Evolutionary conservation across 805 yeast genomes (phyloP), one percentile per base, ranked within the genome.

Genomic region (Nakazawaea peltata): DNA sequence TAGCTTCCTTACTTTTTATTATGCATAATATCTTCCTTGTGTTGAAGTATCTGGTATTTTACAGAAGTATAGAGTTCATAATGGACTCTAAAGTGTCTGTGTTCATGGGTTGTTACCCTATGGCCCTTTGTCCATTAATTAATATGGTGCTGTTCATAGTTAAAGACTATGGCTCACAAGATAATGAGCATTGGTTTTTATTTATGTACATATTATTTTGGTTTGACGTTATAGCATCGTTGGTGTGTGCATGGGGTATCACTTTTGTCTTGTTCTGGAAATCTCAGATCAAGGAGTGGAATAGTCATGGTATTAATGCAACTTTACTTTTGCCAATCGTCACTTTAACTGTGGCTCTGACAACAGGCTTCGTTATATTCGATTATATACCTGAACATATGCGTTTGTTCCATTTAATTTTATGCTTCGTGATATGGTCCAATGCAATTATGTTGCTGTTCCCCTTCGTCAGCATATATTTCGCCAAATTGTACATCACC

Each of bases 61-160:
- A 30, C 16, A 25, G 28, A 22, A 24, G 30, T 26, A 30, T 30
- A 32, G 40, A 34, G 33, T 42, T 66, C 40, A 22, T 74, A 31
- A 40, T 47, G 37, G 64, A 69, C 36, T 67, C 74, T 2, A 49
- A 54, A 3, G 59, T 71, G 26, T 71, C 79, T 30, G 75, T 77
- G 2, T 83, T 77, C 46, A 59, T 84, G 59, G 95, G 95, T 8
- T 77, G 90, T 43, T 69, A 71, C 38, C 78, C 85, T n/a, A 87
- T 87, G 95, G 95, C 86, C 1, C 63, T 66, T 40, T 67, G 74
- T 9, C 75, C 94, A 2, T 54, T 86, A 41, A 61, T 79, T 23
- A 78, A 74, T 49, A 72, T 69, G 57, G 54, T 81, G 19, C 19
- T 64, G 63, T 41, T 53, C 51, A 26, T 42, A 79, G 24, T 61